Evolutionary conservation across 768 basidiomycete species (phyloP).

Genomic region (Trametes punicea): DNA sequence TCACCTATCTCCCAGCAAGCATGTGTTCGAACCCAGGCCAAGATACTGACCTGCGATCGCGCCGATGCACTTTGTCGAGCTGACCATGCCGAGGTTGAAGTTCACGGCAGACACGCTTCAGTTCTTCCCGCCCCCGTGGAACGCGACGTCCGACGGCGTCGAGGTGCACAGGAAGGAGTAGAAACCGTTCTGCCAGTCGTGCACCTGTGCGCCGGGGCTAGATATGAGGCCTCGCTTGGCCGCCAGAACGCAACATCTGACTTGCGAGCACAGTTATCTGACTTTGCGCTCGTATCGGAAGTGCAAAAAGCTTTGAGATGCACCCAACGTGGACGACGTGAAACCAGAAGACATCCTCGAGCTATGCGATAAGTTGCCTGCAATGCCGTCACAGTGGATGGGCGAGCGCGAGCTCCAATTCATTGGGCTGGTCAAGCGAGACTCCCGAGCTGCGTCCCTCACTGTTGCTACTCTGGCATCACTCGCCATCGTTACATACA

Average conservation of each 20-base stretch:
- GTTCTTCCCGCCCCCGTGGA: constrained; percentile 22
- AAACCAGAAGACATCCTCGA: background rate
- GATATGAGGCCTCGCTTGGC: background rate
- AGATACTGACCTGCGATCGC: constrained; percentile 20
- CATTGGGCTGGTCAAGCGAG: background rate
- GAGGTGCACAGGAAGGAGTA: constrained; percentile 26
- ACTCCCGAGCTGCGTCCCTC: background rate
- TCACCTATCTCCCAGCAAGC: constrained; percentile 20
- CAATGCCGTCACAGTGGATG: background rate
- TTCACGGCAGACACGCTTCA: constrained; percentile 13
- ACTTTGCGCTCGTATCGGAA: background rate
- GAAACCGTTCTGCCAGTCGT: constrained; percentile 18
- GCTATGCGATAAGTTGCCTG: background rate
- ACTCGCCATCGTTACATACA: background rate
- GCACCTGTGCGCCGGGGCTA: constrained; percentile 22
- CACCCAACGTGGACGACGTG: background rate
- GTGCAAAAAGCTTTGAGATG: background rate
- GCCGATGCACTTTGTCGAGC: constrained; percentile 22
- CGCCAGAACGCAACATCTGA: background rate
- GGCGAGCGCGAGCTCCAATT: background rate
- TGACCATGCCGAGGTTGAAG: constrained; percentile 25
- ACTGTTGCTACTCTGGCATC: background rate
- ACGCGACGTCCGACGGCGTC: constrained; percentile 10
- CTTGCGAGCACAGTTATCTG: background rate
- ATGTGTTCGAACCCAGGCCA: constrained; percentile 18